These are phyloP conservation scores for Colletotrichum ledebouriae DNA, from an alignment of 2,329 filamentous ascomycete genomes.

Conservation along the genomic window DNA sequence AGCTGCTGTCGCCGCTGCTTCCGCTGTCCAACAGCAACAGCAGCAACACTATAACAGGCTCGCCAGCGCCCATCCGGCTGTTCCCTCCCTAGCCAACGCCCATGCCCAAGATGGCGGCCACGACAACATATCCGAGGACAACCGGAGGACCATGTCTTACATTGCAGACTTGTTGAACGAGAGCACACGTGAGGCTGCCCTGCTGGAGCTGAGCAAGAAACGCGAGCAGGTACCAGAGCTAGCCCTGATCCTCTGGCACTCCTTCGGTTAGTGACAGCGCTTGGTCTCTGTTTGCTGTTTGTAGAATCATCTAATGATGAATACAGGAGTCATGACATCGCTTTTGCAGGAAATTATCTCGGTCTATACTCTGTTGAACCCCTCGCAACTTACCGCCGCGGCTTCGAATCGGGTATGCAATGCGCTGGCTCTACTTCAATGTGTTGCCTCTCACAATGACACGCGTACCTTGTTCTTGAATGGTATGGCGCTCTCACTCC, in stretches of 20 bases:
- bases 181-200: slow-evolving; percentile 86
- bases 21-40: slow-evolving; percentile 63
- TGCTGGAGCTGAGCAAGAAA: slow-evolving; percentile 98
- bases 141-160: slow-evolving; percentile 90
- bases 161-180: slow-evolving; percentile 93
- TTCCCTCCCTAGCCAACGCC: slow-evolving; percentile 50
- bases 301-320: slow-evolving; percentile 8
- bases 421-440: slow-evolving; percentile 93
- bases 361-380: slow-evolving; percentile 96
- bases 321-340: slow-evolving; percentile 94
- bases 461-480: slow-evolving; percentile 94
- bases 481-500: slow-evolving; percentile 67
- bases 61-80: slow-evolving; percentile 2
- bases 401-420: slow-evolving; percentile 98
- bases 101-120: slow-evolving; percentile 69
- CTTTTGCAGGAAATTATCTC: slow-evolving; percentile 98
- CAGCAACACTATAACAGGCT: slow-evolving; percentile 62
- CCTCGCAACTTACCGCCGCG: slow-evolving; percentile 96
- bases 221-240: slow-evolving; percentile 97
- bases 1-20: slow-evolving; percentile 67
- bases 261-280: slow-evolving; percentile 78
- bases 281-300: neutral
- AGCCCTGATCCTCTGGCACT: slow-evolving; percentile 97
- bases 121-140: slow-evolving; percentile 87
- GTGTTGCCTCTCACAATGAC: slow-evolving; percentile 97